Conservation (phyloP, 2,329 filamentous ascomycete species). For the Fusarium luffae region DNA sequence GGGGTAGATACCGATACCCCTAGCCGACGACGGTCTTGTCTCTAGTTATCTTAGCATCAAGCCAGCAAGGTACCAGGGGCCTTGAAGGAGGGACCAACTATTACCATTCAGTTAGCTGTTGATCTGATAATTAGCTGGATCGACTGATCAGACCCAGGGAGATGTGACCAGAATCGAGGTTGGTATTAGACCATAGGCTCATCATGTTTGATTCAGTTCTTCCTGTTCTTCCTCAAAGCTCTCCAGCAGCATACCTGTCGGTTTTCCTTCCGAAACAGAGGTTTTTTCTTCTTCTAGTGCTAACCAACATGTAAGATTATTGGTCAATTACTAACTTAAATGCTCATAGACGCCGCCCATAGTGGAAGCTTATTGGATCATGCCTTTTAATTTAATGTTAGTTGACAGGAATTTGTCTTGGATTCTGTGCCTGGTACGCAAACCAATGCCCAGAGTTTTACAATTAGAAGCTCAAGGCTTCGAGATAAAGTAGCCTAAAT, state of each 20-base stretch:
- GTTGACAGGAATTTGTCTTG: slow-evolving; percentile 16
- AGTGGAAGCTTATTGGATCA: slow-evolving; percentile 10
- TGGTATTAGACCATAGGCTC: not conserved
- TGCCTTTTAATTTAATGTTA: not conserved
- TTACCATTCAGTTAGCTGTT: slow-evolving; percentile 1
- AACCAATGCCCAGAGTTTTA: not conserved
- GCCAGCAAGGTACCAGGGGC: slow-evolving; percentile 41
- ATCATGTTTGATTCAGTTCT: not conserved
- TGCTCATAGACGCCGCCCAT: not conserved
- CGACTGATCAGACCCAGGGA: not conserved
- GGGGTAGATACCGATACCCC: slow-evolving; percentile 40
- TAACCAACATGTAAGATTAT: slow-evolving; percentile 32
- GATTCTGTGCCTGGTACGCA: not conserved
- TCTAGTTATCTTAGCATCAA: slow-evolving; percentile 38
- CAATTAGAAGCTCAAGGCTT: not conserved
- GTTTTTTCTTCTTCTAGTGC: not conserved
- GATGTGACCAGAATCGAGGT: not conserved
- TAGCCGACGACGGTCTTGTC: slow-evolving; percentile 39
- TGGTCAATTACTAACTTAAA: slow-evolving; percentile 7
- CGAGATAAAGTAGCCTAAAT: not conserved
- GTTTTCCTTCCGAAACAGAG: not conserved
- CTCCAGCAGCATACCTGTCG: not conserved
- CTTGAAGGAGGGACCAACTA: slow-evolving; percentile 7
- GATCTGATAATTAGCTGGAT: slow-evolving; percentile 3
- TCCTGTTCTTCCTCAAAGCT: not conserved